Evolutionary conservation across 1,284 basidiomycete species (phyloP), one percentile per base, ranked within the genome.

Genomic region (Microbotryum saponariae): DNA sequence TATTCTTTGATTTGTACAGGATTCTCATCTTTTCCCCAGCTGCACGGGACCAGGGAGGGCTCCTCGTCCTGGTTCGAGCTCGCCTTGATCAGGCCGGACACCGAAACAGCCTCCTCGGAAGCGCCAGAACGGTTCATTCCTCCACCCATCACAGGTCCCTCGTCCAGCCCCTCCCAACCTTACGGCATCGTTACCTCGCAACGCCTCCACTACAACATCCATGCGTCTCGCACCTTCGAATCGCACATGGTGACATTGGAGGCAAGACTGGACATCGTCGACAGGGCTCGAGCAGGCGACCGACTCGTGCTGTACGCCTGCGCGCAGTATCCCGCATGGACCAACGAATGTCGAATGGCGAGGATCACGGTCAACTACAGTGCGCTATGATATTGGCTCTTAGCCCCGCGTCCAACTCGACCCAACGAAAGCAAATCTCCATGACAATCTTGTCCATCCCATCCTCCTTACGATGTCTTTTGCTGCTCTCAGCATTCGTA

Each of bases 11-110:
- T 21, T 20, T 6, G 1, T 10, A 14, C 56, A 66, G 65, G 65
- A 20, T 66, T 61, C 51, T 59, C 59, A 5, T 54, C 51, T 4
- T 58, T 58, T 18, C 51, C 29, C 8, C 29, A 63, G 10, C 21
- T 52, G n/a, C 65, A 58, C 51, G 57, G 59, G 18, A 66, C 62
- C 6, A 54, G 62, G 5, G 20, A 55, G 23, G 62, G 44, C 2
- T 63, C 65, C 1, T 64, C 59, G 2, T 61, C 59, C 8, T 66
- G 62, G 62, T 66, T 66, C 60, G 61, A 64, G 46, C 56, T 56
- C 45, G 57, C 45, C 4, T 52, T 58, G 45, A 23, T 59, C 7
- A 57, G 58, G 8, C 46, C 49, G 7, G 10, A 18, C 2, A 12
- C 37, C 37, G 37, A 12, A 12, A 42, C 16, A 16, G 14, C 14